A percentile compares a stretch with the other conserved stretches of the same genome.
phyloP scores from a whole-genome alignment of 1,284 basidiomycete species.

The Cutaneotrichosporon sp. region DNA sequence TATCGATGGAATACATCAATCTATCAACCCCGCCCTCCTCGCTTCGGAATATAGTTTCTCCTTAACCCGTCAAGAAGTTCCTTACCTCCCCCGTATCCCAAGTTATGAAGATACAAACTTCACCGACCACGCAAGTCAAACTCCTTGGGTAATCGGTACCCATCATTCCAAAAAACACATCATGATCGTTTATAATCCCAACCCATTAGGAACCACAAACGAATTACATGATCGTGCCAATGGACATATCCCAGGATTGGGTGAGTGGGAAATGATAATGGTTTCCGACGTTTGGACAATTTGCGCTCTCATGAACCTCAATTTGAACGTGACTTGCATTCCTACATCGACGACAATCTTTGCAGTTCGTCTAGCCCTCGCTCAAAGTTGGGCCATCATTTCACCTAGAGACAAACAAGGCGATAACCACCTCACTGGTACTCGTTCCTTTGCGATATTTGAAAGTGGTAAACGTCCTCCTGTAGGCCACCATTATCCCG shows the following conservation, averaged over 20 bases:
- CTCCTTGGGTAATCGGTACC: slow-evolving; percentile 31
- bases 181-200: slow-evolving; percentile 35
- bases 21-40: slow-evolving; percentile 12
- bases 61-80: slow-evolving; percentile 14
- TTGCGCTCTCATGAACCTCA: slow-evolving; percentile 33
- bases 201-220: slow-evolving; percentile 26
- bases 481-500: slow-evolving; percentile 22
- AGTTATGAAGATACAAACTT: slow-evolving; percentile 11
- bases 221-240: slow-evolving; percentile 28
- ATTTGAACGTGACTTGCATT: slow-evolving; percentile 26
- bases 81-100: slow-evolving; percentile 12
- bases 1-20: not conserved
- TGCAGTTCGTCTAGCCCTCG: slow-evolving; percentile 35
- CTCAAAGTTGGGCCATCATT: slow-evolving; percentile 36
- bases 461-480: slow-evolving; percentile 25
- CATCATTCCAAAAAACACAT: slow-evolving; percentile 23
- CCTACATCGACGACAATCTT: slow-evolving; percentile 36
- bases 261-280: slow-evolving; percentile 32
- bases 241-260: slow-evolving; percentile 31
- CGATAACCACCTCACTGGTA: slow-evolving; percentile 19
- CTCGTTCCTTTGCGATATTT: slow-evolving; percentile 23
- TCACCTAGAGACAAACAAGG: slow-evolving; percentile 35
- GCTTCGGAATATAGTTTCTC: slow-evolving; percentile 8
- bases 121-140: slow-evolving; percentile 2
- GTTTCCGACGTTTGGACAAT: slow-evolving; percentile 42